These are phyloP conservation scores for Stropharia rugosoannulata DNA, from an alignment of 768 basidiomycete genomes.

Conservation along the genomic window DNA sequence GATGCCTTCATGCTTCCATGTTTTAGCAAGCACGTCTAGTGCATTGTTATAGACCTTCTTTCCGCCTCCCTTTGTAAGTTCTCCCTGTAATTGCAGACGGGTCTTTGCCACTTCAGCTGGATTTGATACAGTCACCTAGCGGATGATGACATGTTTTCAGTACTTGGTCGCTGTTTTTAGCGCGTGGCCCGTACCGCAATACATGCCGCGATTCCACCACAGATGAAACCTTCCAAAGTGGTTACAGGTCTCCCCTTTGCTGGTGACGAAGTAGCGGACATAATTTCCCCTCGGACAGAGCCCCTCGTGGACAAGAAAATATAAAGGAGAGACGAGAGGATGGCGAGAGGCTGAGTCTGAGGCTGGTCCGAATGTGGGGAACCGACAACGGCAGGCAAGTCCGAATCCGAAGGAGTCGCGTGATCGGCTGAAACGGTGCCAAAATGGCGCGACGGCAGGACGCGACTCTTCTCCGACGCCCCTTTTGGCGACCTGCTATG, in stretches of 20 bases:
- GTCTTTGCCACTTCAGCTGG: constrained; percentile 91
- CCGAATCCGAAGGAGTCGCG: constrained; percentile 10
- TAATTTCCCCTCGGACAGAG: constrained; percentile 5
- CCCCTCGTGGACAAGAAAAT: neutral
- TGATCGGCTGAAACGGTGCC: constrained; percentile 8
- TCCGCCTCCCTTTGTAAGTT: constrained; percentile 74
- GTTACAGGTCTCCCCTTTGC: constrained; percentile 40
- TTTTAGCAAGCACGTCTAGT: constrained; percentile 83
- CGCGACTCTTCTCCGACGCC: neutral
- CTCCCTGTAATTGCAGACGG: constrained; percentile 93
- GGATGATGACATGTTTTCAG: constrained; percentile 6
- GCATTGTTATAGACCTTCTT: constrained; percentile 85
- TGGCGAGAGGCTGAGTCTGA: neutral
- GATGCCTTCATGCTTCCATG: constrained; percentile 87
- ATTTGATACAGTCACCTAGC: constrained; percentile 77
- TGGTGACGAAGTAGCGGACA: constrained; percentile 12
- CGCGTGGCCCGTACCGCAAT: constrained; percentile 63
- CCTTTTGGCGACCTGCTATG: neutral
- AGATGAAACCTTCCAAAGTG: constrained; percentile 79
- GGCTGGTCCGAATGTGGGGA: neutral
- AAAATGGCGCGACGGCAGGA: constrained; percentile 1
- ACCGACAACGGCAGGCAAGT: neutral
- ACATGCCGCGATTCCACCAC: constrained; percentile 90
- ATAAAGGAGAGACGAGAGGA: neutral
- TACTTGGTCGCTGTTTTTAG: constrained; percentile 3